phyloP scores from a whole-genome alignment of 352 stramenopile species.

The Aphanomyces astaci region DNA sequence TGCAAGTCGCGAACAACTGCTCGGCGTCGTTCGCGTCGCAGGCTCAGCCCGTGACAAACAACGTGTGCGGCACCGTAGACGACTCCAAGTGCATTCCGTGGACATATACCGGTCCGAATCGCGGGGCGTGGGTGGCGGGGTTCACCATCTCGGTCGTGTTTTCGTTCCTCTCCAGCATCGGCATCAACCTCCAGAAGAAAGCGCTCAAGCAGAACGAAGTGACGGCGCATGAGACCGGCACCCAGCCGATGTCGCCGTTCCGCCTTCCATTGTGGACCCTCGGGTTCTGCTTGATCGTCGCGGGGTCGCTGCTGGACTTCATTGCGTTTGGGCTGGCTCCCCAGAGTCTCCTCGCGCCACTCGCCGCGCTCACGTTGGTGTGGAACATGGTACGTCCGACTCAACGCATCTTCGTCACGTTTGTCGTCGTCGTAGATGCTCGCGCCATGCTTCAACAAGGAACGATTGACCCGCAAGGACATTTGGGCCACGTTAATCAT shows the following conservation, averaged over 20 bases:
- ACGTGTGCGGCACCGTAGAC: constrained; percentile 22
- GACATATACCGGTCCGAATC: constrained; percentile 53
- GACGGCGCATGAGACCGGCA: constrained; percentile 40
- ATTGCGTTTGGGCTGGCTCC: constrained; percentile 85
- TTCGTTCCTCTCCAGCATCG: constrained; percentile 70
- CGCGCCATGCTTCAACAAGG: constrained; percentile 80
- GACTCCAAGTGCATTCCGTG: constrained; percentile 61
- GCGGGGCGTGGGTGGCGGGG: constrained; percentile 63
- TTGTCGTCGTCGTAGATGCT: constrained; percentile 40
- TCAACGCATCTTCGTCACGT: background rate
- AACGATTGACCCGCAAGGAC: constrained; percentile 73
- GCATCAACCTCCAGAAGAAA: constrained; percentile 82
- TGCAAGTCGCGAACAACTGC: constrained; percentile 1
- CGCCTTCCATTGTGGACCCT: constrained; percentile 75
- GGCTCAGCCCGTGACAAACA: constrained; percentile 5
- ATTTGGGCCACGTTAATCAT: constrained; percentile 76
- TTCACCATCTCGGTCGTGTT: constrained; percentile 78
- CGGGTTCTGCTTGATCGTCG: constrained; percentile 71
- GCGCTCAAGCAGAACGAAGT: constrained; percentile 77
- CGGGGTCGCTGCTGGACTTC: constrained; percentile 85
- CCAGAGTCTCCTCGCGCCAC: constrained; percentile 76
- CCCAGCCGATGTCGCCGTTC: constrained; percentile 48
- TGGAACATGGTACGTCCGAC: constrained; percentile 78
- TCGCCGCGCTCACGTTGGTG: constrained; percentile 85
- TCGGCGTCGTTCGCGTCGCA: background rate